A percentile compares a stretch with the other conserved stretches of the same genome.
Evolutionary conservation across 2,329 filamentous ascomycete genomes (phyloP).

Genomic region (Fusarium poae): DNA sequence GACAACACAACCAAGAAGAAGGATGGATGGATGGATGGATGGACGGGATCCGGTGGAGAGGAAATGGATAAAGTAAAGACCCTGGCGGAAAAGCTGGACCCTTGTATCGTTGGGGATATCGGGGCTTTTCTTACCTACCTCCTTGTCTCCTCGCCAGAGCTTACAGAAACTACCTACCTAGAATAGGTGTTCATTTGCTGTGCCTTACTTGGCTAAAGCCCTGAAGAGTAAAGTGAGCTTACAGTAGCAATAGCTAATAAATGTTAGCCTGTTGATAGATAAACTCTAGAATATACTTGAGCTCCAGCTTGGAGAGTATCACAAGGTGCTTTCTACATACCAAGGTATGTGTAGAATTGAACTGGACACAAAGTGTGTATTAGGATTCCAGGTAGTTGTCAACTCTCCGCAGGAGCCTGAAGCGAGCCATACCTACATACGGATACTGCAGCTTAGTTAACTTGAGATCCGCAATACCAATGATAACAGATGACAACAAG

Average conservation of each 20-base stretch:
- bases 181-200: neutral
- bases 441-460: neutral
- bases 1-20: slow-evolving; percentile 26
- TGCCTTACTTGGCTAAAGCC: slow-evolving; percentile 1
- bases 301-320: neutral
- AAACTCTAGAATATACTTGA: neutral
- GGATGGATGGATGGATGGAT: slow-evolving; percentile 14
- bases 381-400: neutral
- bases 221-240: neutral
- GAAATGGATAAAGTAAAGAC: slow-evolving; percentile 37
- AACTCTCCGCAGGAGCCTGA: neutral
- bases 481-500: slow-evolving; percentile 26
- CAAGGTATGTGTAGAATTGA: neutral
- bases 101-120: slow-evolving; percentile 47
- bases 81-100: slow-evolving; percentile 43
- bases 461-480: slow-evolving; percentile 2
- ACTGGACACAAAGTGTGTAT: neutral
- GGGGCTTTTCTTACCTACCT: slow-evolving; percentile 25
- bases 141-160: neutral
- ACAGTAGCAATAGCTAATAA: neutral
- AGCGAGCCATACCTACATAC: neutral
- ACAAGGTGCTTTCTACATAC: neutral
- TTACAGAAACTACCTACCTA: neutral
- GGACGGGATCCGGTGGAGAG: slow-evolving; percentile 44
- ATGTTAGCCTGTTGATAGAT: neutral